Evolutionary conservation across 176 grass and related monocot species (phyloP).

Genomic region (Thalia dealbata): DNA sequence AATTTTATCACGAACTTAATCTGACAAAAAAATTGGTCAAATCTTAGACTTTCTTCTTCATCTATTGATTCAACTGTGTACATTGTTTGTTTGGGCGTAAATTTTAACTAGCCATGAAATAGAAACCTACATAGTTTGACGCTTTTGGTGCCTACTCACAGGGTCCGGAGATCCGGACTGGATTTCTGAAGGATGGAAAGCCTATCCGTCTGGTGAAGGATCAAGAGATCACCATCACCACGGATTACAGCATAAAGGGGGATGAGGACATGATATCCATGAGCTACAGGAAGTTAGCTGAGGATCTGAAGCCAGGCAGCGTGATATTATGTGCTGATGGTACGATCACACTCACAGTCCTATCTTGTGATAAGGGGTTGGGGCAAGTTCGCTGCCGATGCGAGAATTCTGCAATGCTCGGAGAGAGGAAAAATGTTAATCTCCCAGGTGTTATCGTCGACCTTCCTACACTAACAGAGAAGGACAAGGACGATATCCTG

Average conservation of each 20-base stretch:
- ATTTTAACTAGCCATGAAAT: neutral
- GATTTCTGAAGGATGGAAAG: constrained; percentile 59
- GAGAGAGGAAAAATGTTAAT: constrained; percentile 84
- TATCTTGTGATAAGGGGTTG: constrained; percentile 49
- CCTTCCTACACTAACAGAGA: constrained; percentile 74
- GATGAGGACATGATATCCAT: constrained; percentile 65
- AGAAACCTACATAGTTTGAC: neutral
- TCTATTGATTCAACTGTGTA: too few relatives aligned
- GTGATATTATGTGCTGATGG: constrained; percentile 62
- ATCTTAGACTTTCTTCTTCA: too few relatives aligned
- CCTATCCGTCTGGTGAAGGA: constrained; percentile 42
- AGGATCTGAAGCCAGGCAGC: constrained; percentile 50
- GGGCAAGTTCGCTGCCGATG: constrained; percentile 50
- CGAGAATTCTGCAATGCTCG: constrained; percentile 57
- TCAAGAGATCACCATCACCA: constrained; percentile 60
- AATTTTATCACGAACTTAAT: too few relatives aligned
- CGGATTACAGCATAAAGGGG: constrained; percentile 53
- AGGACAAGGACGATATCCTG: constrained; percentile 79
- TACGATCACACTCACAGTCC: constrained; percentile 61
- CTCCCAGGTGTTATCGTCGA: constrained; percentile 74
- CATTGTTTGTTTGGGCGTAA: too few relatives aligned
- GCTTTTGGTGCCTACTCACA: neutral
- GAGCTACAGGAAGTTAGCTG: constrained; percentile 63
- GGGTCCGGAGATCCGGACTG: constrained; percentile 81
- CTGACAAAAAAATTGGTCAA: too few relatives aligned